Percentiles rank a stretch among this genome's conserved stretches.
phyloP scores from a whole-genome alignment of 2,329 filamentous ascomycete genomes.

The Penicillium hesseltinei region DNA sequence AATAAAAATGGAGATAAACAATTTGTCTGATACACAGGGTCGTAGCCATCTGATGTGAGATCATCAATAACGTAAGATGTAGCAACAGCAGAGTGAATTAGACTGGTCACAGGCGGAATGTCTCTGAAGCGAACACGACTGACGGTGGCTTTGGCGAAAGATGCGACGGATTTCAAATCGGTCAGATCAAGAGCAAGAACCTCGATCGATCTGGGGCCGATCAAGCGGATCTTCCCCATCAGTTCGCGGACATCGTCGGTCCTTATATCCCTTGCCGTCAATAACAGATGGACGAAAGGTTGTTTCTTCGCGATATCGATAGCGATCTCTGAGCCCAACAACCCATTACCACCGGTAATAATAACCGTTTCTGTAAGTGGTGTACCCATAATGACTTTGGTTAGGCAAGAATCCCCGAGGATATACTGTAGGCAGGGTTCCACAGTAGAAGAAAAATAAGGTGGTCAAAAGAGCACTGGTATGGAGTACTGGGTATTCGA shows the following conservation, averaged over 20 bases:
- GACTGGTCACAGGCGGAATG: slow-evolving; percentile 35
- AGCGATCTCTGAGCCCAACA: slow-evolving; percentile 37
- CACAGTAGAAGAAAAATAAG: not conserved
- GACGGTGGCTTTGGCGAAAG: slow-evolving; percentile 34
- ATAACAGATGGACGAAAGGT: slow-evolving; percentile 36
- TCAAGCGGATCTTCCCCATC: slow-evolving; percentile 29
- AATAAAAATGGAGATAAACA: slow-evolving; percentile 39
- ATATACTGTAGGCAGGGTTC: not conserved
- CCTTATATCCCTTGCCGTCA: slow-evolving; percentile 32
- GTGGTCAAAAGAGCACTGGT: not conserved
- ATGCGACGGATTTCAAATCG: slow-evolving; percentile 32
- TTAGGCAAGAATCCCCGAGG: not conserved
- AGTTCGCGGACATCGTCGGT: slow-evolving; percentile 31
- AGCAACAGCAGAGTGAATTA: slow-evolving; percentile 36
- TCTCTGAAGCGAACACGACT: slow-evolving; percentile 33
- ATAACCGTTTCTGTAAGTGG: slow-evolving; percentile 38
- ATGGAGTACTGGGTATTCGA: not conserved
- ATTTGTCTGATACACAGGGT: slow-evolving; percentile 40
- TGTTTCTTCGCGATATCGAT: slow-evolving; percentile 37
- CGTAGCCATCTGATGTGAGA: slow-evolving; percentile 34
- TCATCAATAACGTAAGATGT: slow-evolving; percentile 35
- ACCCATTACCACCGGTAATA: slow-evolving; percentile 38
- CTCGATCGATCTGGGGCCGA: slow-evolving; percentile 37
- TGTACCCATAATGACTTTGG: slow-evolving; percentile 28
- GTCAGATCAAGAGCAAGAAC: slow-evolving; percentile 32